Percentiles rank a stretch among this genome's conserved stretches.
Conservation (phyloP, 164 flowering plant species). For the Kalanchoe fedtschenkoi region DNA sequence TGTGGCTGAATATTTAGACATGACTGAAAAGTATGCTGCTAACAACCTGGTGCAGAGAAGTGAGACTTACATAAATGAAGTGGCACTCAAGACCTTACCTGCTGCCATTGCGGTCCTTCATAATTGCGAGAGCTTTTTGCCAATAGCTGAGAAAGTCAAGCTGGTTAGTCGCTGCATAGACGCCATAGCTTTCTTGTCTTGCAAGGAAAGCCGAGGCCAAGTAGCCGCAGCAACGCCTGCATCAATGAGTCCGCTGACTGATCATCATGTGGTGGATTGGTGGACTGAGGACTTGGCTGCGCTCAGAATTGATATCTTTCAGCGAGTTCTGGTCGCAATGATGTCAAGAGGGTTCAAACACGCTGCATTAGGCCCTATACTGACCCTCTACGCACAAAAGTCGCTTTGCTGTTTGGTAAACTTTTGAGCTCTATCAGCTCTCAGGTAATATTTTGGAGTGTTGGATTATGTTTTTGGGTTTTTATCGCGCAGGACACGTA, state of each 20-base stretch:
- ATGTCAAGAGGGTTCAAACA: slow-evolving; percentile 75
- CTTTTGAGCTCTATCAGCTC: not conserved
- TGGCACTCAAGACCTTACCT: slow-evolving; percentile 56
- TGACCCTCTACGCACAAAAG: slow-evolving; percentile 89
- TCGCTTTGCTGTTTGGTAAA: slow-evolving; percentile 94
- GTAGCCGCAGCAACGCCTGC: slow-evolving; percentile 18
- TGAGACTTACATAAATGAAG: slow-evolving; percentile 71
- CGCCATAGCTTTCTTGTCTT: slow-evolving; percentile 55
- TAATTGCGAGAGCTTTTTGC: slow-evolving; percentile 42
- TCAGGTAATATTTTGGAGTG: not conserved
- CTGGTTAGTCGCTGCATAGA: slow-evolving; percentile 72
- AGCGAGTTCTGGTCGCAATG: slow-evolving; percentile 75
- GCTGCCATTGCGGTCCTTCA: slow-evolving; percentile 65
- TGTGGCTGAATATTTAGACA: slow-evolving; percentile 77
- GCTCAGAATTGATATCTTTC: slow-evolving; percentile 72
- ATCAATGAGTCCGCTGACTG: no score
- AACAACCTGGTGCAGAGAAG: slow-evolving; percentile 66
- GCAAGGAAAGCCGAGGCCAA: slow-evolving; percentile 56
- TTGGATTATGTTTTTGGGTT: not conserved
- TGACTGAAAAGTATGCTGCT: slow-evolving; percentile 79
- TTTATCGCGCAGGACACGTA: slow-evolving; percentile 45
- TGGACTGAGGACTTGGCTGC: slow-evolving; percentile 73
- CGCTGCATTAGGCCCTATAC: slow-evolving; percentile 71
- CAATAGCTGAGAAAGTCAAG: slow-evolving; percentile 73
- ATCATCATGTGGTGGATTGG: slow-evolving; percentile 67